A percentile compares a stretch with the other conserved stretches of the same genome.
These are phyloP conservation scores for Rugonectria rugulosa DNA, from an alignment of 2,329 filamentous ascomycete species.

Conservation along the genomic window DNA sequence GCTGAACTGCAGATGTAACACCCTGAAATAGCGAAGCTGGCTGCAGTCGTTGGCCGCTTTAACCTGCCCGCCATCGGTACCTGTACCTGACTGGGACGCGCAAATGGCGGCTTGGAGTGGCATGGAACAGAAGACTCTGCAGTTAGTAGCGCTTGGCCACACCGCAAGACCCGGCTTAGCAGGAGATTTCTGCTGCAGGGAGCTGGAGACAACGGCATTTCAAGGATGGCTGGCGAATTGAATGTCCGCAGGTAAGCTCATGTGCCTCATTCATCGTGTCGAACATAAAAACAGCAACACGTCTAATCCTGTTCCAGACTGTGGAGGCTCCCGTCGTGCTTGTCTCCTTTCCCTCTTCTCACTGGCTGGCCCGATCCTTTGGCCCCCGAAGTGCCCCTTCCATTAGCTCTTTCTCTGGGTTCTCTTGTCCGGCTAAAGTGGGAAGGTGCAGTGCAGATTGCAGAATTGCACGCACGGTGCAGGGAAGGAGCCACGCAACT, in stretches of 20 bases:
- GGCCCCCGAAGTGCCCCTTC: too few relatives aligned
- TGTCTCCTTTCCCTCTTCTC: conserved; percentile 15
- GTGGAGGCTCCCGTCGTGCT: background rate
- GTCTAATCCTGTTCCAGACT: conserved; percentile 3
- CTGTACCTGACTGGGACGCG: conserved; percentile 1
- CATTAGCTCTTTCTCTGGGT: background rate
- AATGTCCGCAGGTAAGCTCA: background rate
- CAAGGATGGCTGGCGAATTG: conserved; percentile 10
- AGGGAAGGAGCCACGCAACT: conserved; percentile 13
- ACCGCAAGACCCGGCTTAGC: background rate
- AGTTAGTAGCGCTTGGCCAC: background rate
- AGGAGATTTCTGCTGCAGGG: background rate
- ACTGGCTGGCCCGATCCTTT: background rate
- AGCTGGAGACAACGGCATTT: background rate
- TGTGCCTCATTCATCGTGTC: background rate
- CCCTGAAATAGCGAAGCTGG: conserved; percentile 13
- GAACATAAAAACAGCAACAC: conserved; percentile 10
- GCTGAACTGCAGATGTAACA: background rate
- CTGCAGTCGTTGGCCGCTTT: conserved; percentile 14
- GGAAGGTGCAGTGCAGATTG: conserved; percentile 7
- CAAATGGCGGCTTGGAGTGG: background rate
- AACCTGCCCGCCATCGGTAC: background rate
- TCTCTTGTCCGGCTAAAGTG: background rate
- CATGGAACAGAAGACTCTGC: background rate
- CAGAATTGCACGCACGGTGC: conserved; percentile 15